Conservation (phyloP, 495 filamentous ascomycete species). For the Hypomontagnella submonticulosa region DNA sequence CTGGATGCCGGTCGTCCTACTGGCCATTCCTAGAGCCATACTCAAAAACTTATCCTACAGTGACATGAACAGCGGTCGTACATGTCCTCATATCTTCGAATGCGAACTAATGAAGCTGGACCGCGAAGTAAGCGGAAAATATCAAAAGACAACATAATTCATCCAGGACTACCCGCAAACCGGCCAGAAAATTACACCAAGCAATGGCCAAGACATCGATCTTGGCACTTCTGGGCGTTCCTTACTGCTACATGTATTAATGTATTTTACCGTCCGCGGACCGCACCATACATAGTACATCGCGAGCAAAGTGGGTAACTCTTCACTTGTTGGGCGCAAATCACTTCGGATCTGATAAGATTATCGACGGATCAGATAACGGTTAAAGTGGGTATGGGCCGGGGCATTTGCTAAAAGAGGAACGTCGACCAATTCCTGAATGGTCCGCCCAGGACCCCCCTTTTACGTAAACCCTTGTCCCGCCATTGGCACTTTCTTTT, state of each 20-base stretch:
- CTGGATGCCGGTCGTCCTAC: background rate
- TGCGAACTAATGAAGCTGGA: background rate
- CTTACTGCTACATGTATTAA: background rate
- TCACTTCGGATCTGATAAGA: constrained; percentile 32
- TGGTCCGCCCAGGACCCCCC: background rate
- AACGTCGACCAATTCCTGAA: background rate
- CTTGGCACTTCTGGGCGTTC: constrained; percentile 22
- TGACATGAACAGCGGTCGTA: background rate
- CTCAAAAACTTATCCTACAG: constrained; percentile 1
- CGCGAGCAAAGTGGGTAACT: background rate
- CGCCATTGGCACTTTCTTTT: background rate
- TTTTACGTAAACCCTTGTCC: constrained; percentile 22
- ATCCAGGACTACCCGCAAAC: background rate
- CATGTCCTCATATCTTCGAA: background rate
- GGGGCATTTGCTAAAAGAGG: constrained; percentile 15
- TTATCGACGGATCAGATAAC: constrained; percentile 31
- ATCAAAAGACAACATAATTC: background rate
- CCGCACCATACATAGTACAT: too few species aligned
- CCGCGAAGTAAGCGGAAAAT: background rate
- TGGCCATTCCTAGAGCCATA: constrained; percentile 7
- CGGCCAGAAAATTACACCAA: constrained; percentile 10
- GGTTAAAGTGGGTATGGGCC: constrained; percentile 8
- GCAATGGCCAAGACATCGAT: constrained; percentile 3
- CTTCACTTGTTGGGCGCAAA: background rate
- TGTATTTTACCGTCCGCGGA: too few species aligned